Evolutionary conservation across 441 rosid species (phyloP).

Genomic region (Adansonia gregorii): DNA sequence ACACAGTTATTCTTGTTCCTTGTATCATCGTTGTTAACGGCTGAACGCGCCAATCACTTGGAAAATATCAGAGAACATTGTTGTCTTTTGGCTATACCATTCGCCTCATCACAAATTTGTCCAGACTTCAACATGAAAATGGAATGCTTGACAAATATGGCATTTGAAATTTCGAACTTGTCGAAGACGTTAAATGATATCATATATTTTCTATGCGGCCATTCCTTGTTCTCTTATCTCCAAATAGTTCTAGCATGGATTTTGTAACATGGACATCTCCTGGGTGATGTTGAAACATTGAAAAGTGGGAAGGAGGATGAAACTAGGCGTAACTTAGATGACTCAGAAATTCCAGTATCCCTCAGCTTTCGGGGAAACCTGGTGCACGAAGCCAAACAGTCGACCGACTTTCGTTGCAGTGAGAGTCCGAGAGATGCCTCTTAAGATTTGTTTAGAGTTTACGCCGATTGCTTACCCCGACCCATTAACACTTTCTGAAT

Average conservation of each 20-base stretch:
- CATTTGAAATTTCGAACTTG: not conserved
- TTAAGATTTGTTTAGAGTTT: not conserved
- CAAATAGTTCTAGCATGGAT: not conserved
- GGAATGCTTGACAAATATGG: not conserved
- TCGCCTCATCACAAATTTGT: conserved; percentile 5
- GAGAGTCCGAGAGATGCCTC: not conserved
- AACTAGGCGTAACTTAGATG: not conserved
- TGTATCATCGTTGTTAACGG: not conserved
- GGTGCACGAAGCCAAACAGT: not conserved
- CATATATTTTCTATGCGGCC: not conserved
- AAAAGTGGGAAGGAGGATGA: conserved; percentile 1
- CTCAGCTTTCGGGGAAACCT: not conserved
- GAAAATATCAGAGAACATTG: not conserved
- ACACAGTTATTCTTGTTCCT: conserved; percentile 19
- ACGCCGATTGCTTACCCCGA: not conserved
- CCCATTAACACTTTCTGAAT: too few species aligned
- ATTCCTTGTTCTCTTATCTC: not conserved
- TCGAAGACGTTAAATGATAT: not conserved
- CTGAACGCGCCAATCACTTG: not conserved
- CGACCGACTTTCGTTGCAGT: not conserved
- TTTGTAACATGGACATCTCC: not conserved
- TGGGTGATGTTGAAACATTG: not conserved
- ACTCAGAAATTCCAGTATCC: not conserved
- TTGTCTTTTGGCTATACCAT: not conserved
- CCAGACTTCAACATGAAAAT: not conserved